Conservation (phyloP, 257 asterid species). For the Buddleja alternifolia region DNA sequence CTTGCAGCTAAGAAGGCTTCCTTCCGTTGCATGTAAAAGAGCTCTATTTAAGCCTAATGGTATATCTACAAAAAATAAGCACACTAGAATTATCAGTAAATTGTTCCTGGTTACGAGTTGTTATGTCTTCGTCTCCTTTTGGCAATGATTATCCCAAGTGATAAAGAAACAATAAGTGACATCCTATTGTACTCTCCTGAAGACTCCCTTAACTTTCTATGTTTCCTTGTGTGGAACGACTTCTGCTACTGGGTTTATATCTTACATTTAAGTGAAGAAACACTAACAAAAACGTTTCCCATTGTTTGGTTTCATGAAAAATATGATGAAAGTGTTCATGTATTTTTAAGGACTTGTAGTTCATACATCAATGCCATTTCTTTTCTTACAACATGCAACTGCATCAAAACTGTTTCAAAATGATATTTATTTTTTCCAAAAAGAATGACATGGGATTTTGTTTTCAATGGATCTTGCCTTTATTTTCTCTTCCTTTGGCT, state of each 20-base stretch:
- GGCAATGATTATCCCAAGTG: not conserved
- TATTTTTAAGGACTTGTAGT: not conserved
- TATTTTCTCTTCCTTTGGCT: not conserved
- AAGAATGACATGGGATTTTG: not conserved
- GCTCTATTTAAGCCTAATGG: not conserved
- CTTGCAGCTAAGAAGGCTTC: not conserved
- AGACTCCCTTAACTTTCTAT: not conserved
- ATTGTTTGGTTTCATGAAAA: not conserved
- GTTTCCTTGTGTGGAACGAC: not conserved
- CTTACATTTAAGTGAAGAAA: not conserved
- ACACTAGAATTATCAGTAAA: not conserved
- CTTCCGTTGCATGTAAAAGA: not conserved
- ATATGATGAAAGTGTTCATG: not conserved
- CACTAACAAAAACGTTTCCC: not conserved
- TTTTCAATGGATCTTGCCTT: constrained; percentile 2
- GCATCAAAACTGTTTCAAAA: not conserved
- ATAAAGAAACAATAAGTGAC: too few relatives aligned
- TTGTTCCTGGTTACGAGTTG: not conserved
- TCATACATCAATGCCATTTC: not conserved
- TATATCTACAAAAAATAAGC: not conserved
- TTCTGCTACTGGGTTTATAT: not conserved
- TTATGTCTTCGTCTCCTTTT: not conserved
- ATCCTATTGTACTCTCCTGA: not conserved
- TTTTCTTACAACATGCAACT: not conserved
- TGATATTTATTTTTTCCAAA: not conserved